Percentiles rank a stretch among this genome's conserved stretches.
phyloP scores from a whole-genome alignment of 768 basidiomycete genomes.

The Leucogyrophana mollusca region DNA sequence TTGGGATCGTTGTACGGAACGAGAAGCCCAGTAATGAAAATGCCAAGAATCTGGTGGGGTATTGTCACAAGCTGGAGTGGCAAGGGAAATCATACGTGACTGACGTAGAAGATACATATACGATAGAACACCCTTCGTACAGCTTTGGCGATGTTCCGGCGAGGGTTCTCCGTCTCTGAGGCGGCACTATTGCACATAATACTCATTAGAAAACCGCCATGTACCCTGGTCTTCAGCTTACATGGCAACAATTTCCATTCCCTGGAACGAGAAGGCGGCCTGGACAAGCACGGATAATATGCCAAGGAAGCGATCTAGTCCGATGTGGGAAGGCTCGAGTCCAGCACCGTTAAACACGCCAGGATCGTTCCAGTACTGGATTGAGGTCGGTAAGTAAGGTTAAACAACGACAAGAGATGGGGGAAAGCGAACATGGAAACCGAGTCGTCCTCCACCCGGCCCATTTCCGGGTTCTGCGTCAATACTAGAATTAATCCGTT shows the following conservation, averaged over 20 bases:
- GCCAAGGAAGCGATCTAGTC: constrained; percentile 41
- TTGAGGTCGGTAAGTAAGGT: neutral
- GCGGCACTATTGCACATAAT: constrained; percentile 49
- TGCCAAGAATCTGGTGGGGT: constrained; percentile 56
- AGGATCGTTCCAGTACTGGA: constrained; percentile 69
- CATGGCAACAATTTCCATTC: constrained; percentile 74
- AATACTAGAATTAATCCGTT: constrained; percentile 44
- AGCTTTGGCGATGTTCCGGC: constrained; percentile 75
- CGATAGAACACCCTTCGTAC: constrained; percentile 79
- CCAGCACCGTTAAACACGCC: constrained; percentile 40
- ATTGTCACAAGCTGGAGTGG: neutral
- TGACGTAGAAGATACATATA: constrained; percentile 73
- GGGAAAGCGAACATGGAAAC: constrained; percentile 51
- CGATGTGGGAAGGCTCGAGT: constrained; percentile 26
- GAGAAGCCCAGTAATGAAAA: constrained; percentile 71
- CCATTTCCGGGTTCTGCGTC: constrained; percentile 80
- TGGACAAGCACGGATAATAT: constrained; percentile 44
- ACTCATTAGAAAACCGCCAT: constrained; percentile 20
- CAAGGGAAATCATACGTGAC: constrained; percentile 11
- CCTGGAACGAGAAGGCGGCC: constrained; percentile 76
- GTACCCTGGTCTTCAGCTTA: constrained; percentile 30
- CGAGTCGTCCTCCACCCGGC: constrained; percentile 61
- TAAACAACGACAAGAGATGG: constrained; percentile 1
- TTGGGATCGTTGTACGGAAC: constrained; percentile 61
- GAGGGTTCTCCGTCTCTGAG: constrained; percentile 75